Percentiles rank a stretch among this genome's conserved stretches.
Evolutionary conservation across 495 filamentous ascomycete genomes (phyloP).

Genomic region (Aspergillus steynii): DNA sequence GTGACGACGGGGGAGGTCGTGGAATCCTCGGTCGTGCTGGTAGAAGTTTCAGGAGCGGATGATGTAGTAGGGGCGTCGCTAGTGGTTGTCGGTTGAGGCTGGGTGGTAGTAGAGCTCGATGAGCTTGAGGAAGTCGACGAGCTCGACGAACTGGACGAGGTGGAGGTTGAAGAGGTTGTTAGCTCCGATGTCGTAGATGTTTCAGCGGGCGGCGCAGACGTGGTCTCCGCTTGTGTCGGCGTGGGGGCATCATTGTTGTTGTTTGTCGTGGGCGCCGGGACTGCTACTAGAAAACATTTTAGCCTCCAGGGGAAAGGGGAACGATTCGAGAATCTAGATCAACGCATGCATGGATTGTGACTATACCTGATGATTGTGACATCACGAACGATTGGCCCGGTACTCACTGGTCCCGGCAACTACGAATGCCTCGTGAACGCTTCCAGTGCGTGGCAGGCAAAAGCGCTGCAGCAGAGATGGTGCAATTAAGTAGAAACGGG

Average conservation of each 20-base stretch:
- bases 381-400: not conserved
- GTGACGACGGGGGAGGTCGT: constrained; percentile 22
- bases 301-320: not conserved
- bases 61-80: constrained; percentile 13
- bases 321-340: not conserved
- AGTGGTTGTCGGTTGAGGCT: constrained; percentile 12
- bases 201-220: constrained; percentile 15
- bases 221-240: constrained; percentile 5
- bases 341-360: not conserved
- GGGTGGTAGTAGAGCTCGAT: constrained; percentile 23
- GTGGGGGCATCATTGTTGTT: constrained; percentile 18
- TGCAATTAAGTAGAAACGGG: not conserved
- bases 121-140: constrained; percentile 19
- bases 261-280: constrained; percentile 10
- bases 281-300: not conserved
- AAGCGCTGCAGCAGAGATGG: not conserved
- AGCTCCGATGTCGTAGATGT: constrained; percentile 11
- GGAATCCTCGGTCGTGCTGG: constrained; percentile 30
- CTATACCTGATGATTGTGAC: not conserved
- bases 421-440: not conserved
- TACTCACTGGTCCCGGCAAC: not conserved
- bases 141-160: constrained; percentile 18
- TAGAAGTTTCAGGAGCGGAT: constrained; percentile 14
- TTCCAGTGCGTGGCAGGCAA: not conserved
- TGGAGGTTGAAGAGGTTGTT: constrained; percentile 22